A percentile compares a stretch with the other conserved stretches of the same genome.
These are phyloP conservation scores for Suillus occidentalis DNA, from an alignment of 768 basidiomycete species.

Conservation along the genomic window DNA sequence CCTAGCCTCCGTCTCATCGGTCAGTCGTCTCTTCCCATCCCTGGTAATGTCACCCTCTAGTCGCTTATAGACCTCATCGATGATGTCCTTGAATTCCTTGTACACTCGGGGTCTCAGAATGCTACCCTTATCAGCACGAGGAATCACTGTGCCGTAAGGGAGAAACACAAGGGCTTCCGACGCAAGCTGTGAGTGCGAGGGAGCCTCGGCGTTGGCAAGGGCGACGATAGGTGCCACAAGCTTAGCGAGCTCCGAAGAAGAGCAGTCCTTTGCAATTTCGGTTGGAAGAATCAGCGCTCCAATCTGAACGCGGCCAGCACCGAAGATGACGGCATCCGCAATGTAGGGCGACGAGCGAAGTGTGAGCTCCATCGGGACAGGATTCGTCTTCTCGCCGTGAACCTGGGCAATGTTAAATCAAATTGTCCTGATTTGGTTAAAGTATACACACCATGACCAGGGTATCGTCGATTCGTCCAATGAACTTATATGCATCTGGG, in stretches of 20 bases:
- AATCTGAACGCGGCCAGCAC: conserved; percentile 46
- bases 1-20: conserved; percentile 14
- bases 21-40: conserved; percentile 18
- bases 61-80: conserved; percentile 39
- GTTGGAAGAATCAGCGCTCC: conserved; percentile 53
- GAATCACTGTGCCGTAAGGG: conserved; percentile 47
- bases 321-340: conserved; percentile 55
- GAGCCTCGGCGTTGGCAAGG: conserved; percentile 51
- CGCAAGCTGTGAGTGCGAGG: conserved; percentile 51
- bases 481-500: conserved; percentile 43
- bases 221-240: conserved; percentile 45
- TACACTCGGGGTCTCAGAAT: conserved; percentile 52
- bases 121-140: conserved; percentile 51
- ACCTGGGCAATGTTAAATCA: conserved; percentile 26
- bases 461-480: conserved; percentile 58
- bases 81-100: conserved; percentile 46
- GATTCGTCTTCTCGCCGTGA: conserved; percentile 57
- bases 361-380: conserved; percentile 52
- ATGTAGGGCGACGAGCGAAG: conserved; percentile 49
- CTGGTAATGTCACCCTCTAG: conserved; percentile 41
- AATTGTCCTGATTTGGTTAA: not conserved
- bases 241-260: conserved; percentile 29
- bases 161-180: conserved; percentile 53
- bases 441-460: conserved; percentile 36
- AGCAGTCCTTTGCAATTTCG: conserved; percentile 32